These are phyloP conservation scores for Rhamnella rubrinervis DNA, from an alignment of 331 rosid species.

Conservation along the genomic window DNA sequence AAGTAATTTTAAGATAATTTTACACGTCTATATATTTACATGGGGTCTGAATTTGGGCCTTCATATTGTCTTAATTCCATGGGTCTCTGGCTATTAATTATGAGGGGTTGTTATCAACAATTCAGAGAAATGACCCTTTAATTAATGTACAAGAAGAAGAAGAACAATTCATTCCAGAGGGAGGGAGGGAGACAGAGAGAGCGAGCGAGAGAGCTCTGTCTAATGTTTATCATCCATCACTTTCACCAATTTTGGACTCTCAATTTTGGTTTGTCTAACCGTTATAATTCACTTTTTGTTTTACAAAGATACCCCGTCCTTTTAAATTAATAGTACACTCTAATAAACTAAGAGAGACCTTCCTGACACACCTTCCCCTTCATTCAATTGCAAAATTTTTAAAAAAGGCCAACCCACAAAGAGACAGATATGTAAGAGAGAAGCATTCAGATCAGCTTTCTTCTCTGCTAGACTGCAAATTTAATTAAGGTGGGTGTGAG, in stretches of 20 bases:
- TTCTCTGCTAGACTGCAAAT: constrained; percentile 32
- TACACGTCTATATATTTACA: too few species aligned
- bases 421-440: constrained; percentile 7
- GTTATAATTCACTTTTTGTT: constrained; percentile 12
- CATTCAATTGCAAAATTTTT: constrained; percentile 20
- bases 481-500: constrained; percentile 44
- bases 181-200: background rate
- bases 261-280: constrained; percentile 16
- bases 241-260: constrained; percentile 40
- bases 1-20: too few species aligned
- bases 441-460: constrained; percentile 31
- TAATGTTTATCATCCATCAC: constrained; percentile 39
- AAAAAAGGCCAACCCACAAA: constrained; percentile 26
- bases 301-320: constrained; percentile 14
- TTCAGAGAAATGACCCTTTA: constrained; percentile 9
- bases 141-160: constrained; percentile 27
- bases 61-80: constrained; percentile 6
- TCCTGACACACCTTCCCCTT: background rate
- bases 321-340: background rate
- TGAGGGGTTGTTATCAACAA: constrained; percentile 36
- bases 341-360: too few species aligned
- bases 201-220: background rate
- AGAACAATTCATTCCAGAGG: constrained; percentile 1
- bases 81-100: constrained; percentile 10
- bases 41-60: background rate